These are phyloP conservation scores for Colletotrichum liaoningense DNA, from an alignment of 2,329 filamentous ascomycete species.

Conservation along the genomic window DNA sequence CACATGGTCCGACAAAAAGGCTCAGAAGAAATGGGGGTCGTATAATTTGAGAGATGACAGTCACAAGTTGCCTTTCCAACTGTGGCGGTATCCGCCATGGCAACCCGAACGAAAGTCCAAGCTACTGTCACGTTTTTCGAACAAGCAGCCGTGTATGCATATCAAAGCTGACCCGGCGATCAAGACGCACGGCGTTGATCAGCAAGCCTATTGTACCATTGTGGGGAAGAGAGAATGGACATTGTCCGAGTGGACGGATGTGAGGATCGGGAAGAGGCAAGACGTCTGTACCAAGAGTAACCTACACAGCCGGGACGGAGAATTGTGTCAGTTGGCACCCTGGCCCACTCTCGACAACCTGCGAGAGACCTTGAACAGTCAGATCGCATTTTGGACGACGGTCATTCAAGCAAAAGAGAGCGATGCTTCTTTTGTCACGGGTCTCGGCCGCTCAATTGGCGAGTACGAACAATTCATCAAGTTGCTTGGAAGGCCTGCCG, in stretches of 20 bases:
- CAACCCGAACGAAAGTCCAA: not conserved
- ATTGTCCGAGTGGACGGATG: constrained; percentile 23
- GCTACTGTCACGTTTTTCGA: not conserved
- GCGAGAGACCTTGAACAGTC: constrained; percentile 10
- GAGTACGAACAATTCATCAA: constrained; percentile 33
- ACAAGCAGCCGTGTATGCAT: not conserved
- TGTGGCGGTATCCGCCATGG: constrained; percentile 30
- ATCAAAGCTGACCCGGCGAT: not conserved
- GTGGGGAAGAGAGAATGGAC: not conserved
- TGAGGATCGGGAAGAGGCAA: constrained; percentile 9
- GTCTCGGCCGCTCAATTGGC: not conserved
- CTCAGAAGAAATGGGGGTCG: constrained; percentile 26
- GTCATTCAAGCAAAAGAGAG: not conserved
- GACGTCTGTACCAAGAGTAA: constrained; percentile 3
- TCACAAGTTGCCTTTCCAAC: constrained; percentile 29
- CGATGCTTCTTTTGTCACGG: not conserved
- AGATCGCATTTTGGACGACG: constrained; percentile 34
- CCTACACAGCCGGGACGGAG: not conserved
- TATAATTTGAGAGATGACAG: constrained; percentile 10
- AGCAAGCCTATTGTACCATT: not conserved
- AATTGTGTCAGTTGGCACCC: constrained; percentile 28
- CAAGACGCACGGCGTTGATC: not conserved
- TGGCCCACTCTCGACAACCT: constrained; percentile 30
- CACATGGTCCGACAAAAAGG: constrained; percentile 28
- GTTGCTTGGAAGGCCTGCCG: constrained; percentile 1